phyloP scores from a whole-genome alignment of 176 grass and related monocot species.

The Oryza glumipatula region DNA sequence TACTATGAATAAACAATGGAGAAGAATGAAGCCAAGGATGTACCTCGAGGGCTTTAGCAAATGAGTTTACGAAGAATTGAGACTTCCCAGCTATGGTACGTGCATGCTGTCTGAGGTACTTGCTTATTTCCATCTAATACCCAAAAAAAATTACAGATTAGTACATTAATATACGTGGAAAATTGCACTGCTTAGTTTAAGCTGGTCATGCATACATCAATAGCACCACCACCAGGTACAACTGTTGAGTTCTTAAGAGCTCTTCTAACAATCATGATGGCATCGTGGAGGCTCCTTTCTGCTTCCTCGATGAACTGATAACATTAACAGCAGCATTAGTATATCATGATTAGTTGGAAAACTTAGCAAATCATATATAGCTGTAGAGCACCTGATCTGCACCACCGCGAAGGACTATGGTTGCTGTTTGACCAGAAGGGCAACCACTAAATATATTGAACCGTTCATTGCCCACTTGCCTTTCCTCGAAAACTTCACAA shows the following conservation, averaged over 20 bases:
- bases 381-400: constrained; percentile 64
- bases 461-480: constrained; percentile 78
- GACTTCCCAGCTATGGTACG: constrained; percentile 76
- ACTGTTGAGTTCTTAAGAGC: constrained; percentile 80
- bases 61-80: constrained; percentile 76
- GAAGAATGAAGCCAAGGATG: not conserved
- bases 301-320: constrained; percentile 82
- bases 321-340: constrained; percentile 25
- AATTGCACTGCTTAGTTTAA: not conserved
- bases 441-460: constrained; percentile 86
- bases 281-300: constrained; percentile 82
- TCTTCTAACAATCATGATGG: constrained; percentile 88
- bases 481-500: constrained; percentile 78
- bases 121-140: constrained; percentile 79
- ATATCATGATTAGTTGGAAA: not conserved
- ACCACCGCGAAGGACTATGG: constrained; percentile 85
- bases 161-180: not conserved
- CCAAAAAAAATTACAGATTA: not conserved
- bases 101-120: constrained; percentile 65
- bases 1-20: not conserved
- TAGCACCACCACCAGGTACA: constrained; percentile 74
- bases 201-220: constrained; percentile 51
- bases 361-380: not conserved
- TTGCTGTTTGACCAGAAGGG: constrained; percentile 83
- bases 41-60: constrained; percentile 85